Conservation (phyloP, 2,329 filamentous ascomycete species). For the Alternaria consortialis region DNA sequence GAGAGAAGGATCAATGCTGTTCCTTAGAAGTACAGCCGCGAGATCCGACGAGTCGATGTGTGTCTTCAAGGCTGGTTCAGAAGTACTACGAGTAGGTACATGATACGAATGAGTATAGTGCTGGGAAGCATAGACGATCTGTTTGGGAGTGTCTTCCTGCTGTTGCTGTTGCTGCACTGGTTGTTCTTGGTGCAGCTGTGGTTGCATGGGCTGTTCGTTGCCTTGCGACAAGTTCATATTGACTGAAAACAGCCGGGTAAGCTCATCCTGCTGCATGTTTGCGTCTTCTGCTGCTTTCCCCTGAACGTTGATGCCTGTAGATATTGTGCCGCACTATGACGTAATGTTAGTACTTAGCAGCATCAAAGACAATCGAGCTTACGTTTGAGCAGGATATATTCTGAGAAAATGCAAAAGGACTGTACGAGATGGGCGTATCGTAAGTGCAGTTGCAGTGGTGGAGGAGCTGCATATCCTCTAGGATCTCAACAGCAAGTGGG, state of each 20-base stretch:
- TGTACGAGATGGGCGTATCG: constrained; percentile 53
- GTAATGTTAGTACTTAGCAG: constrained; percentile 43
- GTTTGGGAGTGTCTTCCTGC: constrained; percentile 45
- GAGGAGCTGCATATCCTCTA: constrained; percentile 46
- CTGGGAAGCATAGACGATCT: constrained; percentile 78
- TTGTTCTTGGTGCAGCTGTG: constrained; percentile 19
- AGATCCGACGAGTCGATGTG: constrained; percentile 52
- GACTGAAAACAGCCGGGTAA: constrained; percentile 79
- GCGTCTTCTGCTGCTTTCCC: constrained; percentile 40
- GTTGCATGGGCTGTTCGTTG: constrained; percentile 57
- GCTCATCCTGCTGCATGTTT: constrained; percentile 77
- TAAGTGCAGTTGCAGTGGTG: constrained; percentile 53
- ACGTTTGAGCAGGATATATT: constrained; percentile 58
- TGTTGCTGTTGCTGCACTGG: constrained; percentile 20
- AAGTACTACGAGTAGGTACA: constrained; percentile 52
- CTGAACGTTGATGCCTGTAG: constrained; percentile 55
- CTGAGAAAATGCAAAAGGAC: constrained; percentile 55
- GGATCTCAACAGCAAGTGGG: constrained; percentile 26
- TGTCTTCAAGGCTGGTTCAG: constrained; percentile 42
- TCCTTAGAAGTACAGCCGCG: constrained; percentile 67
- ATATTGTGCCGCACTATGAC: constrained; percentile 57
- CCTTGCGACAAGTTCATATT: constrained; percentile 70
- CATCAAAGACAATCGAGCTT: constrained; percentile 42
- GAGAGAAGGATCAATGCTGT: constrained; percentile 74
- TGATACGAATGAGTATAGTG: constrained; percentile 87